Evolutionary conservation across 352 stramenopile genomes (phyloP), one percentile per base, ranked within the genome.

Genomic region (Plasmopara muralis): DNA sequence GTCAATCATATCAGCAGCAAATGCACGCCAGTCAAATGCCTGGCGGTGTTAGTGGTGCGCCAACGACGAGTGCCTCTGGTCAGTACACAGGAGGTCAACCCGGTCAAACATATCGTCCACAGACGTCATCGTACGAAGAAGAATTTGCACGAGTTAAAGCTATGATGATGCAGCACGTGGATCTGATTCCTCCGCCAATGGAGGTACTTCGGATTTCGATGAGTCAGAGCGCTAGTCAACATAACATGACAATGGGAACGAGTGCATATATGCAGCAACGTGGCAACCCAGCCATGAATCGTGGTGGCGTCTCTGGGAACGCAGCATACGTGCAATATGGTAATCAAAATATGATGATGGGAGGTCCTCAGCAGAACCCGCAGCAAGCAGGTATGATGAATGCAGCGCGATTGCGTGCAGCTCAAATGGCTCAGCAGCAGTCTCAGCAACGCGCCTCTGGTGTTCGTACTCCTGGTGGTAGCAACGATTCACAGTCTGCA

Each of bases 161-260:
- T 37, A 92, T 92, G 84, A 88, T 93, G 72, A 88, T 87, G 72
- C 79, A 90, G 57, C 84, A 94, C 43, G 77, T 78, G 1, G 84
- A 94, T 52, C 55, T 92, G 56, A 94, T 94, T 47, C 80, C 84
- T 5, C 84, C 84, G 10, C 84, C 84, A 30, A 86, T 89, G 77
- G 84, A 94, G 51, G 82, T 94, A 31, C 65, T 94, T 33, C 84
- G 80, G 16, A 90, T 93, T 45, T 87, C 77, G 3, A 89, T 89
- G 78, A 87, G 72, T 39, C 79, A 89, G 47, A 82, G 72, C 28
- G 60, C 73, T 9, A 74, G 53, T 38, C 78, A 85, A 61, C 72
- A 76, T 7, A 68, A 68, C 20, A 80, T 89, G 57, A 34, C 46
- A n/a, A 87, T 88, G 71, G 68, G 61, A 5, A 43, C 38, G 0